phyloP scores from a whole-genome alignment of 305 asterid genomes.

The Striga hermonthica region DNA sequence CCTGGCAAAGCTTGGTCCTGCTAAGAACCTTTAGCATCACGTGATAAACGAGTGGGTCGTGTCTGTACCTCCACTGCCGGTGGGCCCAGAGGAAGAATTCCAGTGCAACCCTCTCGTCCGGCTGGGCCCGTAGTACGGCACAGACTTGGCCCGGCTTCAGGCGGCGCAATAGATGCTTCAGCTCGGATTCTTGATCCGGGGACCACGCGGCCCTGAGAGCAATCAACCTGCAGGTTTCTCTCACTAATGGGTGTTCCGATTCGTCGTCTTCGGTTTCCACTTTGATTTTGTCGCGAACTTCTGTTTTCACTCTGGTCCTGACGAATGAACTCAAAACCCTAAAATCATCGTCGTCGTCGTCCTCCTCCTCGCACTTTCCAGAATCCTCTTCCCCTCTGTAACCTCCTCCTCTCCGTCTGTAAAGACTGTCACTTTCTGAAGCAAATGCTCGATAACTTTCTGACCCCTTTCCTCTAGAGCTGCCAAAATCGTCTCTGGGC shows the following conservation, averaged over 20 bases:
- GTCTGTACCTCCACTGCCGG: conserved; percentile 87
- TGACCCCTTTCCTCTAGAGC: conserved; percentile 33
- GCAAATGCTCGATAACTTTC: conserved; percentile 29
- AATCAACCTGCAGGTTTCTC: conserved; percentile 66
- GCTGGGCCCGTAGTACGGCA: conserved; percentile 62
- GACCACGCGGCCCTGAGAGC: conserved; percentile 60
- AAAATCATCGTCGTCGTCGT: conserved; percentile 44
- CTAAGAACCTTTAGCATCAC: conserved; percentile 72
- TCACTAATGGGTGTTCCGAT: conserved; percentile 73
- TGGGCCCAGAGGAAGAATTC: conserved; percentile 89
- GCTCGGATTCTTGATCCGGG: conserved; percentile 63
- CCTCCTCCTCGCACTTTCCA: conserved; percentile 37
- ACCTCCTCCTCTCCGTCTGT: conserved; percentile 36
- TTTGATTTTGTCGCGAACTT: conserved; percentile 40
- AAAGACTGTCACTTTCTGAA: conserved; percentile 25
- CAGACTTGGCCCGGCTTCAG: conserved; percentile 73
- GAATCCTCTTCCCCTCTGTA: conserved; percentile 42
- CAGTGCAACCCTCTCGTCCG: conserved; percentile 83
- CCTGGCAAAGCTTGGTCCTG: conserved; percentile 87
- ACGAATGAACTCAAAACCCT: conserved; percentile 52
- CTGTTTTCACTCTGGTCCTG: conserved; percentile 31
- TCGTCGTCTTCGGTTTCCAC: conserved; percentile 58
- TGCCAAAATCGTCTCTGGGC: conserved; percentile 31
- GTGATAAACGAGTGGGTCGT: conserved; percentile 64
- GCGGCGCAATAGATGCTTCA: conserved; percentile 65